A percentile compares a stretch with the other conserved stretches of the same genome.
Conservation (phyloP, 495 filamentous ascomycete genomes). For the Neurospora hispaniola region DNA sequence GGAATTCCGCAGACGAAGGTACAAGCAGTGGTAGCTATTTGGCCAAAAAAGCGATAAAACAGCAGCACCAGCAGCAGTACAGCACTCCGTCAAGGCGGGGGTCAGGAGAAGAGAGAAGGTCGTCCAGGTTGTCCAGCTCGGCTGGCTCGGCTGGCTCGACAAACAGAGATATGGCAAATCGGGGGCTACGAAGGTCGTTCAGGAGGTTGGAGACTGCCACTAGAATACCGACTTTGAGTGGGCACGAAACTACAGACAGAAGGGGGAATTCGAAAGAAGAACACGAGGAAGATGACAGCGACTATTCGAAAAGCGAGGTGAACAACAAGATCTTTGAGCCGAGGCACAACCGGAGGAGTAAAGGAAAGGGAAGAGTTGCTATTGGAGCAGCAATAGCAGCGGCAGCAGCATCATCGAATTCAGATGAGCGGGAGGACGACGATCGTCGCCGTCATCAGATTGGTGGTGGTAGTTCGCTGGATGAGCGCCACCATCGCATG, state of each 20-base stretch:
- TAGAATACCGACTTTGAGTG: not conserved
- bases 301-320: not conserved
- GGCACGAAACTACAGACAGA: not conserved
- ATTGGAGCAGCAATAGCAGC: not conserved
- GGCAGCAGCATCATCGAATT: not conserved
- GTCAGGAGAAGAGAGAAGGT: not conserved
- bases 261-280: not conserved
- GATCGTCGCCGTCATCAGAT: not conserved
- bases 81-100: not conserved
- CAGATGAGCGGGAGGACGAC: not conserved
- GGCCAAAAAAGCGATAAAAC: not conserved
- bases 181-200: not conserved
- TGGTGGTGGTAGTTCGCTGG: not conserved
- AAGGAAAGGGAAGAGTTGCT: not conserved
- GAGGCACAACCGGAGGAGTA: not conserved
- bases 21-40: conserved; percentile 10
- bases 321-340: not conserved
- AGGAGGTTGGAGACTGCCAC: not conserved
- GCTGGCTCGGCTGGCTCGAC: conserved; percentile 4
- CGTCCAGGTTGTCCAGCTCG: not conserved
- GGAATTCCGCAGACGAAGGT: conserved; percentile 30
- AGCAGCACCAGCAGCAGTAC: not conserved
- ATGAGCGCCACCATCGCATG: not conserved
- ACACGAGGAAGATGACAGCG: not conserved
- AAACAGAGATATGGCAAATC: not conserved